Percentiles rank a stretch among this genome's conserved stretches.
phyloP scores from a whole-genome alignment of 2,329 filamentous ascomycete species.

The Botrytis sinoallii region DNA sequence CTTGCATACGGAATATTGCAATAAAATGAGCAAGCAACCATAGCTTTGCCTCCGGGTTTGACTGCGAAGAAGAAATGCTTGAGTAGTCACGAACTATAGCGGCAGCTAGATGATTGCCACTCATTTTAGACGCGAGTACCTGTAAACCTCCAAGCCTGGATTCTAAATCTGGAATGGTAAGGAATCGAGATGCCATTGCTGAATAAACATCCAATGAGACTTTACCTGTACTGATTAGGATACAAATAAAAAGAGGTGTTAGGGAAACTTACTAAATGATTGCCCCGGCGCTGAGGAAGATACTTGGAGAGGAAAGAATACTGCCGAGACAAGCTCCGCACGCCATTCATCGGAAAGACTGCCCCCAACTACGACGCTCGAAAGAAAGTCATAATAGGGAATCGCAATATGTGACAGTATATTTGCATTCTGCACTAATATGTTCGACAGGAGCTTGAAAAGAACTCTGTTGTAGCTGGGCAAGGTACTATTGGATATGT shows the following conservation, averaged over 20 bases:
- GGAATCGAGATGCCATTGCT: slow-evolving; percentile 35
- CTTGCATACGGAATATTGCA: slow-evolving; percentile 48
- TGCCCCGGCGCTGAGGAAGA: background rate
- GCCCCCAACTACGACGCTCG: slow-evolving; percentile 24
- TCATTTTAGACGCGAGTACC: slow-evolving; percentile 29
- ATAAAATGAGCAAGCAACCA: slow-evolving; percentile 68
- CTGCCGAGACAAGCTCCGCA: slow-evolving; percentile 9
- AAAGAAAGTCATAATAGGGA: slow-evolving; percentile 35
- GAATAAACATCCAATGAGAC: slow-evolving; percentile 28
- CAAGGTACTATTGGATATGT: slow-evolving; percentile 12
- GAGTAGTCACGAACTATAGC: slow-evolving; percentile 31
- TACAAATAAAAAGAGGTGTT: background rate
- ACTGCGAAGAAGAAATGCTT: slow-evolving; percentile 26
- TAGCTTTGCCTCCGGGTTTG: slow-evolving; percentile 44
- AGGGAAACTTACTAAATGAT: background rate
- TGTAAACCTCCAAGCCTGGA: slow-evolving; percentile 28
- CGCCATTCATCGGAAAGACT: background rate
- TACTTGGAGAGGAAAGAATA: background rate
- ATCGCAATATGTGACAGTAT: slow-evolving; percentile 31
- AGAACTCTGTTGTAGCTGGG: slow-evolving; percentile 19
- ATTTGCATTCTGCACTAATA: slow-evolving; percentile 26
- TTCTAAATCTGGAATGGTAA: slow-evolving; percentile 35
- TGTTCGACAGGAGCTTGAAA: slow-evolving; percentile 31
- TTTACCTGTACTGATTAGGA: slow-evolving; percentile 24
- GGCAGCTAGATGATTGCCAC: slow-evolving; percentile 32